A percentile compares a stretch with the other conserved stretches of the same genome.
Conservation (phyloP, 441 rosid species). For the Erodium texanum region DNA sequence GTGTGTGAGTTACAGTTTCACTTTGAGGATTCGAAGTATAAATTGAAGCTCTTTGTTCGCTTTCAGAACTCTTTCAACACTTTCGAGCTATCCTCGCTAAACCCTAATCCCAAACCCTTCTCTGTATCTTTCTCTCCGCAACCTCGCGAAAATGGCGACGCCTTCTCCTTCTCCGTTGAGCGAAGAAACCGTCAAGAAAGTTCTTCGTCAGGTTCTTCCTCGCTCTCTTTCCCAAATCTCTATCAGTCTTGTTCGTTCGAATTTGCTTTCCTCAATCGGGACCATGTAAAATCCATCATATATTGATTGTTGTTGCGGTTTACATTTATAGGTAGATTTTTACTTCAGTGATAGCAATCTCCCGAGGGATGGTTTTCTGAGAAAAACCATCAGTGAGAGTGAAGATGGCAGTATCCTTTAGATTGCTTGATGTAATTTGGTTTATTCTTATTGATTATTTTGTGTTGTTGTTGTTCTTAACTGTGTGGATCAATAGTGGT, state of each 20-base stretch:
- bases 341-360: slow-evolving; percentile 88
- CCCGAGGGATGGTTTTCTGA: slow-evolving; percentile 64
- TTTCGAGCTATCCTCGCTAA: slow-evolving; percentile 1
- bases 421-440: neutral
- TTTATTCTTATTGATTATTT: neutral
- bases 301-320: neutral
- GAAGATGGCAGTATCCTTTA: slow-evolving; percentile 68
- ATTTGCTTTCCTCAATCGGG: neutral
- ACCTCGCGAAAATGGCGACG: slow-evolving; percentile 39
- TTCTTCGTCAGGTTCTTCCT: slow-evolving; percentile 64
- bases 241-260: neutral
- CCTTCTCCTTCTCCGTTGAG: slow-evolving; percentile 35
- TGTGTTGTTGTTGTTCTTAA: neutral
- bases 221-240: neutral
- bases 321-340: slow-evolving; percentile 58
- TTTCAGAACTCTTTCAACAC: neutral
- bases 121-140: neutral
- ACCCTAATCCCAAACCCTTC: slow-evolving; percentile 14
- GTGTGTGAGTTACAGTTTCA: no score
- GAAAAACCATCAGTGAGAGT: slow-evolving; percentile 42
- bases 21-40: no score
- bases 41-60: neutral
- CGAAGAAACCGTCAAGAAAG: slow-evolving; percentile 52
- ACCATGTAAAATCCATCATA: neutral
- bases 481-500: slow-evolving; percentile 28